A percentile compares a stretch with the other conserved stretches of the same genome.
These are phyloP conservation scores for Lecanosticta acicola DNA, from an alignment of 2,329 filamentous ascomycete species.

Conservation along the genomic window DNA sequence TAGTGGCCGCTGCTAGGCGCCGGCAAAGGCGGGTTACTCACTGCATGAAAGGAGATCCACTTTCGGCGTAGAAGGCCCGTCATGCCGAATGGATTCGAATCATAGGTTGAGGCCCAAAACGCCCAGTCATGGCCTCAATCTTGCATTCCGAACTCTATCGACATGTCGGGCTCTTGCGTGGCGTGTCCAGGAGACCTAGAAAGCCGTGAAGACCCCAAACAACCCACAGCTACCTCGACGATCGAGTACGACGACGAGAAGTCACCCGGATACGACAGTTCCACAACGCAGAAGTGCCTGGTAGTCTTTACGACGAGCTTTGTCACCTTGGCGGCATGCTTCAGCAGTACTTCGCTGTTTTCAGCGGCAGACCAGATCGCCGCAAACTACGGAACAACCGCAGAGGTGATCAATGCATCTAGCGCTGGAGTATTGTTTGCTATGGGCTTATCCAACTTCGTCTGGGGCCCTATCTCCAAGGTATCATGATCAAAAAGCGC, in stretches of 20 bases:
- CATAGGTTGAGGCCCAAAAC: neutral
- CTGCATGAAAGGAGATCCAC: neutral
- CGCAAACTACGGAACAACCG: constrained; percentile 55
- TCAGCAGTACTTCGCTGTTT: constrained; percentile 66
- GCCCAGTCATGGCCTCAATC: no score
- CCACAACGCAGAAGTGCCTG: constrained; percentile 45
- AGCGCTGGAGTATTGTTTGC: constrained; percentile 65
- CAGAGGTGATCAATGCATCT: constrained; percentile 62
- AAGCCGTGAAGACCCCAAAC: neutral
- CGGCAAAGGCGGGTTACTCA: no score
- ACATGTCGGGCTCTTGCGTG: neutral
- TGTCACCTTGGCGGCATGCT: constrained; percentile 66
- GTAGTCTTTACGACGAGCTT: constrained; percentile 65
- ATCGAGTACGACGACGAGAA: constrained; percentile 3
- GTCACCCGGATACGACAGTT: constrained; percentile 16
- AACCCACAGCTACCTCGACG: neutral
- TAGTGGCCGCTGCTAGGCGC: no score
- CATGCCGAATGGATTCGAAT: neutral
- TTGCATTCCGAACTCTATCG: neutral
- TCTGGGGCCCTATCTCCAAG: constrained; percentile 62
- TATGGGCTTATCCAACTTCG: constrained; percentile 62
- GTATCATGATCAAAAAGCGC: neutral
- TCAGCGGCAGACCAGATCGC: constrained; percentile 68
- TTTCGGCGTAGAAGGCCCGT: neutral
- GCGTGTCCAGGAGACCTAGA: neutral